Evolutionary conservation across 106 monocot genomes (phyloP).

Genomic region (Platanthera zijinensis): DNA sequence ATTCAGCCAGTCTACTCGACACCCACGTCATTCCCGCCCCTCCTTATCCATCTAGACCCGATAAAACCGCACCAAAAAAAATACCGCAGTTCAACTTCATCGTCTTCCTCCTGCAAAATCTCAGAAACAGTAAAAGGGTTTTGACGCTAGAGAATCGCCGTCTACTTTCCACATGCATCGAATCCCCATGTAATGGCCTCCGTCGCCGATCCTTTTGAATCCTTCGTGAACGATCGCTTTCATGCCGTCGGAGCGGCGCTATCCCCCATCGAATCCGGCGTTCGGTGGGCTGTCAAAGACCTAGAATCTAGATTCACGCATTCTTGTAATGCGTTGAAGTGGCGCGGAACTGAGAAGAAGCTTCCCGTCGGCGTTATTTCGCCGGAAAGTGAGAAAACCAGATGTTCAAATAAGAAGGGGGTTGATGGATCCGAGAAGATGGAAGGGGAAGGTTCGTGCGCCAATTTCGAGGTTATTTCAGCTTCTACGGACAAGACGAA

Average conservation of each 20-base stretch:
- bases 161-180: neutral
- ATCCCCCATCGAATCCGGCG: slow-evolving; percentile 25
- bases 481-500: neutral
- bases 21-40: no score
- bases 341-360: slow-evolving; percentile 3
- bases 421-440: neutral
- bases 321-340: neutral
- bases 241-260: slow-evolving; percentile 20
- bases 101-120: neutral
- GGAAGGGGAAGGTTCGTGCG: slow-evolving; percentile 27
- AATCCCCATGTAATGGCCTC: neutral
- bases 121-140: neutral
- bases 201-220: neutral
- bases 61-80: neutral
- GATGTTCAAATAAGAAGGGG: slow-evolving; percentile 5
- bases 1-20: no score
- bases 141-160: neutral
- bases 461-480: slow-evolving; percentile 7
- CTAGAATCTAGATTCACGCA: slow-evolving; percentile 15
- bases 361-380: neutral
- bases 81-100: neutral
- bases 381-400: slow-evolving; percentile 12
- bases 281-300: slow-evolving; percentile 21
- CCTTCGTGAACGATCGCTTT: slow-evolving; percentile 8
- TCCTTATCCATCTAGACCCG: neutral